Evolutionary conservation across 2,329 filamentous ascomycete species (phyloP).

Genomic region (Pseudogymnoascus sp.): DNA sequence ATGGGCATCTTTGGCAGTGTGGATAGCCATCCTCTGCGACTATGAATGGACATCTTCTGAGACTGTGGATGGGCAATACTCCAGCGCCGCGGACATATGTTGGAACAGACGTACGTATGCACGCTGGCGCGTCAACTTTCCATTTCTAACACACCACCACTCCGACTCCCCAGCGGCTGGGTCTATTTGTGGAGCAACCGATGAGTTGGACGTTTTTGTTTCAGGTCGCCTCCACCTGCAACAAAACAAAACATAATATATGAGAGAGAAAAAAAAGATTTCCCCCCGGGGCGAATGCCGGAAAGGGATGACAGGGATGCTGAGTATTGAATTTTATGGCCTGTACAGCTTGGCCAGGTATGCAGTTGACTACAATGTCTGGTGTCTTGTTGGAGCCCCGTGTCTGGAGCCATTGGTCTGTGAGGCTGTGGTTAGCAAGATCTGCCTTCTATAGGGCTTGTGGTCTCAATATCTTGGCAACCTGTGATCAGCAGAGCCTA

Average conservation of each 20-base stretch:
- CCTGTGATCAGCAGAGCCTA: neutral
- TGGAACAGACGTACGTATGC: neutral
- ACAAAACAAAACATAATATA: conserved; percentile 5
- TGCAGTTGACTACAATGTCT: neutral
- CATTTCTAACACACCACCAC: neutral
- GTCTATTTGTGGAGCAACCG: conserved; percentile 7
- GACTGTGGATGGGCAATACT: neutral
- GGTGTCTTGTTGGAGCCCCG: neutral
- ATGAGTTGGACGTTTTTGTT: conserved; percentile 8
- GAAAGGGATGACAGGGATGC: neutral
- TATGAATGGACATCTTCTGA: neutral
- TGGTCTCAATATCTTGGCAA: neutral
- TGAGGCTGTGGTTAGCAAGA: conserved; percentile 4
- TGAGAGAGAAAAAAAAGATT: neutral
- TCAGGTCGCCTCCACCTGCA: neutral
- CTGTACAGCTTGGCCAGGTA: neutral
- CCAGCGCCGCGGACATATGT: neutral
- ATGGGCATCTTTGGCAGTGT: neutral
- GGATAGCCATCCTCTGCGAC: neutral
- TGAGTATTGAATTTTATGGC: neutral
- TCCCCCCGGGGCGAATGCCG: neutral
- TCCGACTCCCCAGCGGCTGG: neutral
- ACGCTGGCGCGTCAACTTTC: neutral
- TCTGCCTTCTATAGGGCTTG: neutral
- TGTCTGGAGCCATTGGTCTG: neutral